Evolutionary conservation across 805 yeast species (phyloP).

Genomic region (Candida schatavii): DNA sequence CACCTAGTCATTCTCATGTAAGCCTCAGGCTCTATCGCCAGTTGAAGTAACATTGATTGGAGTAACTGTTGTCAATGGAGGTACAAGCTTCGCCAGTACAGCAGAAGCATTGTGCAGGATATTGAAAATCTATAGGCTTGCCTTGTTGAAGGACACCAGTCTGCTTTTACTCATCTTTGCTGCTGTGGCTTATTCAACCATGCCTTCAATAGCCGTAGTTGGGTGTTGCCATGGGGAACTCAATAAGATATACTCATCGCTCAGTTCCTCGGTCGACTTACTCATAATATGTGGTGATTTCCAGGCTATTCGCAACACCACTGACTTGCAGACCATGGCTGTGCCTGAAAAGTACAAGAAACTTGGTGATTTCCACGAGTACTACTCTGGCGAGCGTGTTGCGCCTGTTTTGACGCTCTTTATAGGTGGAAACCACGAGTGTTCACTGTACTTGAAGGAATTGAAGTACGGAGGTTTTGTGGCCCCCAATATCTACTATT

Average conservation of each 20-base stretch:
- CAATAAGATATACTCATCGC: constrained; percentile 47
- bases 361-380: constrained; percentile 78
- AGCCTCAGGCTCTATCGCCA: too few species aligned
- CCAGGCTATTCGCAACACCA: constrained; percentile 65
- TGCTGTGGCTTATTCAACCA: too few species aligned
- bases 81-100: too few species aligned
- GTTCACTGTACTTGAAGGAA: constrained; percentile 72
- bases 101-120: too few species aligned
- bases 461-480: constrained; percentile 89
- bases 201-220: constrained; percentile 59
- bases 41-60: too few species aligned
- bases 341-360: constrained; percentile 75
- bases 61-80: too few species aligned
- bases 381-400: constrained; percentile 53
- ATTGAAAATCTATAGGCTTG: too few species aligned
- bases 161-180: too few species aligned
- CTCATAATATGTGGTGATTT: constrained; percentile 89
- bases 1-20: too few species aligned
- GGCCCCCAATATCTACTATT: constrained; percentile 79
- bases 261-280: constrained; percentile 22
- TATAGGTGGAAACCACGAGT: constrained; percentile 95
- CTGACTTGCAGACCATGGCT: constrained; percentile 67
- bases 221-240: constrained; percentile 92
- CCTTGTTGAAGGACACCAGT: too few species aligned
- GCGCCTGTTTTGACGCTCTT: constrained; percentile 82